Percentiles rank a stretch among this genome's conserved stretches.
Conservation (phyloP, 2,329 filamentous ascomycete species). For the Chrysoporthe austroafricana region DNA sequence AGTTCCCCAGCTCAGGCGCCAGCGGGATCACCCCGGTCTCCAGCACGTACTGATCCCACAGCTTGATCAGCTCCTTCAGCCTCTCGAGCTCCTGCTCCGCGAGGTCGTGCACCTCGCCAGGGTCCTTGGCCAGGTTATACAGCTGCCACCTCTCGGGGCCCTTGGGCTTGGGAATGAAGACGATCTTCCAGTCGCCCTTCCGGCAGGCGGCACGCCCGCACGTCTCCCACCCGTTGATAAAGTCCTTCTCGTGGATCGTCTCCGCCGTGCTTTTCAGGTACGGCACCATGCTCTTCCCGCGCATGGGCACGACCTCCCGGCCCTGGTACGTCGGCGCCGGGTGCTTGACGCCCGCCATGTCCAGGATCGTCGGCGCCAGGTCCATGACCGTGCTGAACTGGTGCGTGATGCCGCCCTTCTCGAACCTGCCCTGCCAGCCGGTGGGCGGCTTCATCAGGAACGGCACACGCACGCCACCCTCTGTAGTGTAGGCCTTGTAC, state of each 20-base stretch:
- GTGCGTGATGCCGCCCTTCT: constrained; percentile 44
- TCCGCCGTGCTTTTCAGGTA: constrained; percentile 35
- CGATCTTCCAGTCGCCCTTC: constrained; percentile 44
- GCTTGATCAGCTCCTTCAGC: constrained; percentile 38
- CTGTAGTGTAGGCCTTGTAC: constrained; percentile 44
- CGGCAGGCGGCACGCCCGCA: constrained; percentile 41
- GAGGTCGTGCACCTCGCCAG: constrained; percentile 48
- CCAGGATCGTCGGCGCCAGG: constrained; percentile 52
- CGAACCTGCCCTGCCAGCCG: constrained; percentile 33
- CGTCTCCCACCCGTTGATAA: constrained; percentile 44
- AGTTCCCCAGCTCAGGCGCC: constrained; percentile 60
- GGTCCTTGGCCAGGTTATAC: constrained; percentile 50
- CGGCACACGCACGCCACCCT: constrained; percentile 56
- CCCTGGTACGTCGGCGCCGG: constrained; percentile 54
- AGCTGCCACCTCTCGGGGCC: constrained; percentile 54
- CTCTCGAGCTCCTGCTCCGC: constrained; percentile 38
- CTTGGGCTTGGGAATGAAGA: constrained; percentile 53
- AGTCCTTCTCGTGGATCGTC: constrained; percentile 42
- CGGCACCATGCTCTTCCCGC: constrained; percentile 41
- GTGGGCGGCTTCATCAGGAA: constrained; percentile 45
- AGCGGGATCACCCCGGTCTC: constrained; percentile 65
- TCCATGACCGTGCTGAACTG: constrained; percentile 59
- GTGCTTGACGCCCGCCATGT: constrained; percentile 52
- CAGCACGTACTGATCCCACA: constrained; percentile 45
- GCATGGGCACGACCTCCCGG: constrained; percentile 39